These are phyloP conservation scores for Ceriops tagal DNA, from an alignment of 345 rosid species.

Conservation along the genomic window DNA sequence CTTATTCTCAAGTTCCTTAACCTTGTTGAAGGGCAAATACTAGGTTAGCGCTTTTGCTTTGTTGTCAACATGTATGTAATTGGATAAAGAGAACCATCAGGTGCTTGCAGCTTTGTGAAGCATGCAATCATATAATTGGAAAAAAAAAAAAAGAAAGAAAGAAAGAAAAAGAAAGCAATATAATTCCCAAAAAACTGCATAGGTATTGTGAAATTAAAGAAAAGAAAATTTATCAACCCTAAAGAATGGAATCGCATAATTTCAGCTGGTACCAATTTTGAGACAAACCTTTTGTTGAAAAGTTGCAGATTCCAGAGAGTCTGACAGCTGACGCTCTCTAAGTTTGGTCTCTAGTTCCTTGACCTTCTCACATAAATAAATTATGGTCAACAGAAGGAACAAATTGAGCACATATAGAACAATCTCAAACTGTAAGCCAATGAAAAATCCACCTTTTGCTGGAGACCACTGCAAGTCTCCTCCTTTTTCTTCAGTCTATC, in stretches of 20 bases:
- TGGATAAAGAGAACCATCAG: no score
- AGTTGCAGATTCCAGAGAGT: constrained; percentile 46
- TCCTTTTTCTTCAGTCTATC: constrained; percentile 70
- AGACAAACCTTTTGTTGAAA: constrained; percentile 56
- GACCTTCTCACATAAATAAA: constrained; percentile 36
- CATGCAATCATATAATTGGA: no score
- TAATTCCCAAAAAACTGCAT: background rate
- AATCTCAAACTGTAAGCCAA: background rate
- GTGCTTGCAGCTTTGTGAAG: no score
- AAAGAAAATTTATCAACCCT: no score
- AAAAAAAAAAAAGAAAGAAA: no score
- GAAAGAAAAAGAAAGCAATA: background rate
- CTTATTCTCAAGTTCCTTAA: constrained; percentile 66
- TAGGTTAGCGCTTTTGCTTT: background rate
- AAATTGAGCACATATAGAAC: background rate
- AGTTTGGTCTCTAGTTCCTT: constrained; percentile 72
- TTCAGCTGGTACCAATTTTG: background rate
- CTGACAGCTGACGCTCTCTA: constrained; percentile 56
- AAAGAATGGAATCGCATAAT: background rate
- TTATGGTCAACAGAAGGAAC: constrained; percentile 21
- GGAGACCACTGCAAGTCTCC: constrained; percentile 58
- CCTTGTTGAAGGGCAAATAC: constrained; percentile 37
- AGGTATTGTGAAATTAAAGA: background rate
- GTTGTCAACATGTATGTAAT: background rate
- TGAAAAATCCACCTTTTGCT: constrained; percentile 54